Evolutionary conservation across 2,329 filamentous ascomycete genomes (phyloP).

Genomic region (Colletotrichum karsti): DNA sequence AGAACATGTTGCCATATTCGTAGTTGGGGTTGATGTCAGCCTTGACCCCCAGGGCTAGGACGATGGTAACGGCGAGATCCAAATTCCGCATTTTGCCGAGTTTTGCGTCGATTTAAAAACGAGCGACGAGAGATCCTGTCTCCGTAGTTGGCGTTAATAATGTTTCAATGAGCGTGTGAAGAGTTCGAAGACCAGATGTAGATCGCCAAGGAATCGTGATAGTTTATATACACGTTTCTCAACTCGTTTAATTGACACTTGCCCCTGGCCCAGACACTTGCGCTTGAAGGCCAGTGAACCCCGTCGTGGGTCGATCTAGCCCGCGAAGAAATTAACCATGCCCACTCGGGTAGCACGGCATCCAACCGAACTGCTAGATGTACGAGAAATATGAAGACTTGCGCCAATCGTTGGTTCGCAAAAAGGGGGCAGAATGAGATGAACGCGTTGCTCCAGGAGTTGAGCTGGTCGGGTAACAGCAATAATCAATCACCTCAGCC

Average conservation of each 20-base stretch:
- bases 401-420: not conserved
- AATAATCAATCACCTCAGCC: too few relatives aligned
- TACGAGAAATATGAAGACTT: not conserved
- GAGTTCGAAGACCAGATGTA: not conserved
- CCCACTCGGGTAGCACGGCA: slow-evolving; percentile 2
- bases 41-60: slow-evolving; percentile 1
- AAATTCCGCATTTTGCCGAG: slow-evolving; percentile 5
- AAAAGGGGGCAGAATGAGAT: not conserved
- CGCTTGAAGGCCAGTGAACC: not conserved
- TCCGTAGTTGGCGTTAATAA: not conserved
- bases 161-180: not conserved
- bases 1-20: slow-evolving; percentile 23
- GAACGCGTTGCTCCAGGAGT: not conserved
- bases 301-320: not conserved
- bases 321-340: not conserved
- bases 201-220: not conserved
- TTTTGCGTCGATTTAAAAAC: not conserved
- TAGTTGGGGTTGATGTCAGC: slow-evolving; percentile 13
- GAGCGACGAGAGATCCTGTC: slow-evolving; percentile 4
- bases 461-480: not conserved
- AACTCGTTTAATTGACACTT: not conserved
- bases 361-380: not conserved
- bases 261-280: not conserved
- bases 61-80: not conserved
- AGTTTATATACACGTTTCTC: not conserved